Conservation (phyloP, 2,329 filamentous ascomycete species). For the Chalaropsis thielavioides region DNA sequence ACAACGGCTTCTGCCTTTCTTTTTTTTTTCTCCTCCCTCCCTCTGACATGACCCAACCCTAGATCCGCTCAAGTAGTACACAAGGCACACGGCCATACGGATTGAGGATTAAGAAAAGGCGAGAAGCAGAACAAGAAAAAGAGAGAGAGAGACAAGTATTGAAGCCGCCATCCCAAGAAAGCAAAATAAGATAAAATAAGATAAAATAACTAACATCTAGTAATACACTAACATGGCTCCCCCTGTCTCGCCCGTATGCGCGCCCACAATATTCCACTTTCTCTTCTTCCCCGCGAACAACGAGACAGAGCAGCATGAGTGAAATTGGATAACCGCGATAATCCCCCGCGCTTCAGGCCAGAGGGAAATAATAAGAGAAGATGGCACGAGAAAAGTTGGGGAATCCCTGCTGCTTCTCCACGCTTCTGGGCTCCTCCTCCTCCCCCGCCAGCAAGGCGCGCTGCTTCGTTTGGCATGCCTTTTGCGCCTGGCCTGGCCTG, state of each 20-base stretch:
- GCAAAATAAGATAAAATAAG: neutral
- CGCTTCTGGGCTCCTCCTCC: no score
- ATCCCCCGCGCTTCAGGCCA: neutral
- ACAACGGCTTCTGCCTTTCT: neutral
- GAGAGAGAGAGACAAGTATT: neutral
- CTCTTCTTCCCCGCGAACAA: neutral
- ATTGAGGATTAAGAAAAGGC: neutral
- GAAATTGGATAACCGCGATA: neutral
- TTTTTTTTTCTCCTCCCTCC: neutral
- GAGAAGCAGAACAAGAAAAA: neutral
- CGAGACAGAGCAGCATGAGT: neutral
- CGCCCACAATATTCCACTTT: neutral
- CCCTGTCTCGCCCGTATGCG: neutral
- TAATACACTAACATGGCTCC: neutral
- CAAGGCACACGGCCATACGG: no score
- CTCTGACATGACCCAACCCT: no score
- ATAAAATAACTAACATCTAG: neutral
- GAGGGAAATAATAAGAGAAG: neutral
- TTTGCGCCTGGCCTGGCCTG: neutral
- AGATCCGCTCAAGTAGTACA: neutral
- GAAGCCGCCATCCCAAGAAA: neutral
- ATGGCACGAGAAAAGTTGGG: conserved; percentile 1
- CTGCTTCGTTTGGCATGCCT: neutral
- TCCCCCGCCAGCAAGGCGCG: neutral
- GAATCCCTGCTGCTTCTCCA: conserved; percentile 1